A percentile compares a stretch with the other conserved stretches of the same genome.
Evolutionary conservation across 805 yeast species (phyloP).

Genomic region (Wickerhamomyces hampshirensis): DNA sequence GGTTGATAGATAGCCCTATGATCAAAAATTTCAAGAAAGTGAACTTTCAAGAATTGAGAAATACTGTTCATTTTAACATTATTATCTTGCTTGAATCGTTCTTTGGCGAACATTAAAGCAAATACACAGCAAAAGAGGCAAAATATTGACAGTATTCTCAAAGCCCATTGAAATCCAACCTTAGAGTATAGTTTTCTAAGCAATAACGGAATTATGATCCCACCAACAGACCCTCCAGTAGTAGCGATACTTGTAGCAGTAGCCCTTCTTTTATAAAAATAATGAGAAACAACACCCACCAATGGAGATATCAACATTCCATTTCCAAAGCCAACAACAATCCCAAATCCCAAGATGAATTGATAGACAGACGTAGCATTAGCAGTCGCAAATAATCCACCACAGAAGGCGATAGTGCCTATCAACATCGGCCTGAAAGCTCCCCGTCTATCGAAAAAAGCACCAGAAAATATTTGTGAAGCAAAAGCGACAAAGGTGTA

Average conservation of each 20-base stretch:
- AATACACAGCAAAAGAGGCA: constrained; percentile 20
- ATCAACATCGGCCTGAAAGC: constrained; percentile 30
- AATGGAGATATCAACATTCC: constrained; percentile 41
- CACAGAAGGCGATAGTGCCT: constrained; percentile 32
- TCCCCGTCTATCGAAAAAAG: constrained; percentile 41
- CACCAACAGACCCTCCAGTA: constrained; percentile 49
- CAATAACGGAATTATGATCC: constrained; percentile 44
- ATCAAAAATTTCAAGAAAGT: constrained; percentile 23
- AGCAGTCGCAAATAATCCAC: constrained; percentile 41
- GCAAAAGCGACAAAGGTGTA: constrained; percentile 23
- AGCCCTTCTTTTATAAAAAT: constrained; percentile 39
- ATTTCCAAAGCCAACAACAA: constrained; percentile 38
- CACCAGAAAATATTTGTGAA: constrained; percentile 37
- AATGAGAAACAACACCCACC: constrained; percentile 39
- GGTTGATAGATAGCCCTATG: constrained; percentile 35
- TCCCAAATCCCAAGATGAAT: constrained; percentile 47
- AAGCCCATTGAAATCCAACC: constrained; percentile 51
- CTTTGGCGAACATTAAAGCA: constrained; percentile 27
- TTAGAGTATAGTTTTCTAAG: constrained; percentile 33
- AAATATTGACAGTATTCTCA: constrained; percentile 42
- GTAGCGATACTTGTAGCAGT: constrained; percentile 41
- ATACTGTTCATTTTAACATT: not conserved
- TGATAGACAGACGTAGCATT: constrained; percentile 41
- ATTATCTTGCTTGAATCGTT: constrained; percentile 25
- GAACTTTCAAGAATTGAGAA: constrained; percentile 8